Conservation (phyloP, 768 basidiomycete species). For the Podaxis sp. region DNA sequence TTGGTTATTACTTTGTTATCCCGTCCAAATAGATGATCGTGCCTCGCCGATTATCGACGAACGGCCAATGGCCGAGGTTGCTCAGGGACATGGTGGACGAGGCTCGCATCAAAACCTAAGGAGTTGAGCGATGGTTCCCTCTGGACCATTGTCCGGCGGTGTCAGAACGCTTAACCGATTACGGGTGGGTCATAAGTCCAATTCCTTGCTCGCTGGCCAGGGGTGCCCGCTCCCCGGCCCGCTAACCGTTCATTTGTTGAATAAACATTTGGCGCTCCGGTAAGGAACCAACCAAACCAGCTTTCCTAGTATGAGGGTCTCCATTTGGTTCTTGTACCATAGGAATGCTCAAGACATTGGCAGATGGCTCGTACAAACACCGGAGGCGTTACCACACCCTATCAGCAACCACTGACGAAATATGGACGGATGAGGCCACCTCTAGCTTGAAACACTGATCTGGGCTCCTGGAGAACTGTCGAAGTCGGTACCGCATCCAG, state of each 20-base stretch:
- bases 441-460: conserved; percentile 11
- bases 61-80: background rate
- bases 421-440: background rate
- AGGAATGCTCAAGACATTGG: background rate
- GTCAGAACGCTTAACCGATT: background rate
- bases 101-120: background rate
- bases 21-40: conserved; percentile 2
- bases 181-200: background rate
- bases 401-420: background rate
- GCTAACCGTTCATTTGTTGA: background rate
- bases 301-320: background rate
- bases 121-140: background rate
- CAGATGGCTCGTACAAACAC: background rate
- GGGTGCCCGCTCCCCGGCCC: background rate
- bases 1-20: background rate
- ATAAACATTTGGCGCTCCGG: background rate
- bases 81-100: background rate
- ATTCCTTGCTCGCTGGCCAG: background rate
- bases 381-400: background rate
- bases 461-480: conserved; percentile 7
- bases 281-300: background rate
- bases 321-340: background rate
- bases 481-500: conserved; percentile 1
- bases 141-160: background rate
- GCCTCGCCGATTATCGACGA: background rate